Conservation (phyloP, 2,329 filamentous ascomycete species). For the Aspergillus eucalypticola region DNA sequence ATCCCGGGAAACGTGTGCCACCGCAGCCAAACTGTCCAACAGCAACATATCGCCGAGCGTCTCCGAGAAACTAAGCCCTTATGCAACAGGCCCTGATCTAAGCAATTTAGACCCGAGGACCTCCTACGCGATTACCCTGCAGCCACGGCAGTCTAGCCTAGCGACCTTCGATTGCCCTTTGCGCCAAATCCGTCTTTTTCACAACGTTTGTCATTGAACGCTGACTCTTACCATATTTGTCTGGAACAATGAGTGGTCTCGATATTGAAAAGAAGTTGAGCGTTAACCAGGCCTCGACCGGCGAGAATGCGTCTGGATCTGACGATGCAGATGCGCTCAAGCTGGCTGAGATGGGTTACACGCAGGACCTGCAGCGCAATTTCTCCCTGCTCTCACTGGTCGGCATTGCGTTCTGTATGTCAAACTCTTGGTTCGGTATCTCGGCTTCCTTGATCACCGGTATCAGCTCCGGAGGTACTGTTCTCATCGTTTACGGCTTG, state of each 20-base stretch:
- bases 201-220: slow-evolving; percentile 1
- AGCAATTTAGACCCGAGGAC: slow-evolving; percentile 6
- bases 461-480: slow-evolving; percentile 52
- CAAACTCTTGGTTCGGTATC: slow-evolving; percentile 56
- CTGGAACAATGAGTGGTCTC: slow-evolving; percentile 19
- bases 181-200: slow-evolving; percentile 8
- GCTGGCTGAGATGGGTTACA: slow-evolving; percentile 51
- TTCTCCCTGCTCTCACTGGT: slow-evolving; percentile 52
- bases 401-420: slow-evolving; percentile 54
- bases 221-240: background rate
- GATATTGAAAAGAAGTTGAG: slow-evolving; percentile 24
- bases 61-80: slow-evolving; percentile 11
- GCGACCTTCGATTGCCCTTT: slow-evolving; percentile 13
- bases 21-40: slow-evolving; percentile 13
- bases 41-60: slow-evolving; percentile 13
- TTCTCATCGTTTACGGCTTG: slow-evolving; percentile 53
- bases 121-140: slow-evolving; percentile 14
- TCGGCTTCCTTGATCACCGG: slow-evolving; percentile 52
- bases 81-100: slow-evolving; percentile 15
- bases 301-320: slow-evolving; percentile 16
- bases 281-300: slow-evolving; percentile 14
- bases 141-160: slow-evolving; percentile 8
- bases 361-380: slow-evolving; percentile 48
- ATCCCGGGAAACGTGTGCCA: slow-evolving; percentile 5
- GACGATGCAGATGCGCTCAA: slow-evolving; percentile 44